Conservation (phyloP, 23 red algal species). For the Gracilaria domingensis region DNA sequence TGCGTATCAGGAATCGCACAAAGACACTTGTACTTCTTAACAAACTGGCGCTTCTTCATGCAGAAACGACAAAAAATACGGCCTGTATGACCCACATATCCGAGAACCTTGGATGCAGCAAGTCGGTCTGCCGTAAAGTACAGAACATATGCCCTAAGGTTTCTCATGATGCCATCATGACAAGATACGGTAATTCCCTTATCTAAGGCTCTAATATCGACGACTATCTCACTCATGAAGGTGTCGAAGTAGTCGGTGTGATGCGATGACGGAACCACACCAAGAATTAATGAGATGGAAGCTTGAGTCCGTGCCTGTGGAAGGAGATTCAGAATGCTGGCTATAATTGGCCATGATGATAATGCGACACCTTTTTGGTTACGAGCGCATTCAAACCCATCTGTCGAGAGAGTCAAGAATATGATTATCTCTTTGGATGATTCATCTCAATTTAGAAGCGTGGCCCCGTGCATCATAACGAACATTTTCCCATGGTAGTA, state of each 20-base stretch:
- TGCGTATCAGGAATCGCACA: not conserved
- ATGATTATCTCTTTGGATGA: not conserved
- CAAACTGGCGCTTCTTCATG: not conserved
- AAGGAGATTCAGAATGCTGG: not conserved
- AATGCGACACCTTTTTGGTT: not conserved
- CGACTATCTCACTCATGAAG: not conserved
- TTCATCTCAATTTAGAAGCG: not conserved
- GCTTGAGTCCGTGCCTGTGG: not conserved
- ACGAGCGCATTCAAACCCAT: conserved; percentile 7
- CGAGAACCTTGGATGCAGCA: conserved; percentile 9
- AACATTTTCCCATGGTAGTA: not conserved
- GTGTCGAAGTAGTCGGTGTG: not conserved
- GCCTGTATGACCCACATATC: not conserved
- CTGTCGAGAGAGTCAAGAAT: not conserved
- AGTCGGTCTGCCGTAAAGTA: not conserved
- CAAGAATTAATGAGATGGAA: not conserved
- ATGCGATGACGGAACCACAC: not conserved
- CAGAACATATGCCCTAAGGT: not conserved
- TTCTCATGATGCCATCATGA: not conserved
- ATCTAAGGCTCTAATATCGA: not conserved
- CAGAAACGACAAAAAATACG: not conserved
- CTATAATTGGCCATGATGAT: not conserved
- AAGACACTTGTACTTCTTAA: not conserved
- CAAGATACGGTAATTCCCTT: not conserved
- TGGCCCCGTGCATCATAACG: not conserved